Evolutionary conservation across 176 grass and related monocot genomes (phyloP).

Genomic region (Stipa capillata): DNA sequence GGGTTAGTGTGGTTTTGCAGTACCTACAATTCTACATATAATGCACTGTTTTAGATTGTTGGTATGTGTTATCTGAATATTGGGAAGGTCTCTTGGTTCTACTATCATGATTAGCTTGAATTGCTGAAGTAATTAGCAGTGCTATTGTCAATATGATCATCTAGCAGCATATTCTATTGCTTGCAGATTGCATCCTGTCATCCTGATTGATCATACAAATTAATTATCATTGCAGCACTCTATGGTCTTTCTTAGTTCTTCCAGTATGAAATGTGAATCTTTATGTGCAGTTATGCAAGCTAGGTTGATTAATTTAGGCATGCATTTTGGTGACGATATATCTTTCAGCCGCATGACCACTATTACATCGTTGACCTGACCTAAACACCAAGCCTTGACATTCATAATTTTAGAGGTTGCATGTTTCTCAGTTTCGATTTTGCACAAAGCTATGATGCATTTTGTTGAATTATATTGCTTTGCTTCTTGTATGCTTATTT

Average conservation of each 20-base stretch:
- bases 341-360: background rate
- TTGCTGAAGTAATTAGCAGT: background rate
- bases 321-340: background rate
- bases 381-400: background rate
- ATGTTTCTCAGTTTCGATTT: background rate
- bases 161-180: background rate
- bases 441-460: no score
- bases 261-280: background rate
- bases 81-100: background rate
- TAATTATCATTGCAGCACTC: background rate
- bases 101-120: background rate
- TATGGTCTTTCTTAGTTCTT: background rate
- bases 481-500: background rate
- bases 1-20: background rate
- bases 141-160: no score
- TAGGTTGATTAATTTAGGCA: background rate
- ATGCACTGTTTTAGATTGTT: background rate
- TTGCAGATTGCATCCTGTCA: background rate
- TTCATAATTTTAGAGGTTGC: background rate
- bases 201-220: background rate
- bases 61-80: background rate
- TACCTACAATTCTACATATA: background rate
- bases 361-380: background rate
- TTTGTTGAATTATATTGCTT: background rate
- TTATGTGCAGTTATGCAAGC: background rate